Conservation (phyloP, 2,329 filamentous ascomycete genomes). For the Exophiala bonariae region DNA sequence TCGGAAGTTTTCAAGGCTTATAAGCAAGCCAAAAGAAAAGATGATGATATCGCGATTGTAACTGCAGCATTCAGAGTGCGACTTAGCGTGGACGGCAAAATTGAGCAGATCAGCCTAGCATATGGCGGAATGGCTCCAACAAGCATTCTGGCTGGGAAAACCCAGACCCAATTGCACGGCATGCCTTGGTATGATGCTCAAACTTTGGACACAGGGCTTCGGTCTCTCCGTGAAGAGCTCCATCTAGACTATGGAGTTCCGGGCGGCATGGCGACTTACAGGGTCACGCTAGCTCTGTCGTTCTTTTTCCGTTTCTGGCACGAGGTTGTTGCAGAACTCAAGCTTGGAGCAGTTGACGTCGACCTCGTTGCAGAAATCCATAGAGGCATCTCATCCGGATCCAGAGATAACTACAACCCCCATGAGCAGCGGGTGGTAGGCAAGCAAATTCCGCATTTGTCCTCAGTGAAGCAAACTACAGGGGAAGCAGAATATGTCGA, state of each 20-base stretch:
- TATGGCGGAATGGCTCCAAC: conserved; percentile 95
- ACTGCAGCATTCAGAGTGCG: conserved; percentile 79
- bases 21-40: conserved; percentile 95
- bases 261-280: conserved; percentile 95
- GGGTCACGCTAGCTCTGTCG: conserved; percentile 83
- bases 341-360: conserved; percentile 58
- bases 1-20: conserved; percentile 81
- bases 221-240: conserved; percentile 84
- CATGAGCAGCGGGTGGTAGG: conserved; percentile 84
- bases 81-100: conserved; percentile 66
- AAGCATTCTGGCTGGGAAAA: conserved; percentile 78
- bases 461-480: conserved; percentile 88
- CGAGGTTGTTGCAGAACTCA: conserved; percentile 65
- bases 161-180: conserved; percentile 72
- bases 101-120: conserved; percentile 75
- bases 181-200: conserved; percentile 77
- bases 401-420: conserved; percentile 74
- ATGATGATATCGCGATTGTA: conserved; percentile 98
- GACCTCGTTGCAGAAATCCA: conserved; percentile 84
- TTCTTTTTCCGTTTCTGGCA: conserved; percentile 99
- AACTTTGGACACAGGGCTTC: conserved; percentile 88
- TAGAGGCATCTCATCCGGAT: conserved; percentile 75
- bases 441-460: conserved; percentile 81
- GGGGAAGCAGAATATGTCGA: conserved; percentile 96
- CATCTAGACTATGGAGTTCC: conserved; percentile 86